Evolutionary conservation across 2,329 filamentous ascomycete species (phyloP).

Genomic region (Pestalotiopsis sp.): DNA sequence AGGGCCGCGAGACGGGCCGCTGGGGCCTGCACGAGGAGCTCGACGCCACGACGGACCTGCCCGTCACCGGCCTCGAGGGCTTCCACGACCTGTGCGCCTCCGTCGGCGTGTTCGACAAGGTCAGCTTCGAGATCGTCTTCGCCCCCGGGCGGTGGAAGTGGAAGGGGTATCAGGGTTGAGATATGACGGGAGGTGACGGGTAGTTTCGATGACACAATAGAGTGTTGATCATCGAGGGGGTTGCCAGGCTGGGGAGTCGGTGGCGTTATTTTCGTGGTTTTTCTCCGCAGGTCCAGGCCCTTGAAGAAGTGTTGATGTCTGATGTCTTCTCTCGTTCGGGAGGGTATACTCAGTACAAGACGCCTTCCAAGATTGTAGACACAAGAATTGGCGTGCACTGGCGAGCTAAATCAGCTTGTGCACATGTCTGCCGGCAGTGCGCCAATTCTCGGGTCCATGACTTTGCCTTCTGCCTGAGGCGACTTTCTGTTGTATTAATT

Average conservation of each 20-base stretch:
- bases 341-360: neutral
- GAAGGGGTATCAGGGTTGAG: slow-evolving; percentile 25
- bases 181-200: neutral
- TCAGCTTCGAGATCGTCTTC: slow-evolving; percentile 70
- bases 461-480: too few species aligned
- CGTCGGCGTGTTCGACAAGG: slow-evolving; percentile 70
- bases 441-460: too few species aligned
- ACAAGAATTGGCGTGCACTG: too few species aligned
- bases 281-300: neutral
- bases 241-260: neutral
- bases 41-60: slow-evolving; percentile 63
- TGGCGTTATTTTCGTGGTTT: neutral
- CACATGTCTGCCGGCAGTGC: too few species aligned
- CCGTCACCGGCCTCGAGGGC: slow-evolving; percentile 70
- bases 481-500: too few species aligned
- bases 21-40: slow-evolving; percentile 80
- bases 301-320: neutral
- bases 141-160: slow-evolving; percentile 62
- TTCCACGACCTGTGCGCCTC: slow-evolving; percentile 71
- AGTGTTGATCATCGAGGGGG: neutral
- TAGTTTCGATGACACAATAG: neutral
- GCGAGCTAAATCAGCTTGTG: too few species aligned
- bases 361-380: too few species aligned
- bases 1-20: slow-evolving; percentile 59
- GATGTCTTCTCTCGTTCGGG: neutral